These are phyloP conservation scores for Solanum pimpinellifolium DNA, from an alignment of 257 asterid species.

Conservation along the genomic window DNA sequence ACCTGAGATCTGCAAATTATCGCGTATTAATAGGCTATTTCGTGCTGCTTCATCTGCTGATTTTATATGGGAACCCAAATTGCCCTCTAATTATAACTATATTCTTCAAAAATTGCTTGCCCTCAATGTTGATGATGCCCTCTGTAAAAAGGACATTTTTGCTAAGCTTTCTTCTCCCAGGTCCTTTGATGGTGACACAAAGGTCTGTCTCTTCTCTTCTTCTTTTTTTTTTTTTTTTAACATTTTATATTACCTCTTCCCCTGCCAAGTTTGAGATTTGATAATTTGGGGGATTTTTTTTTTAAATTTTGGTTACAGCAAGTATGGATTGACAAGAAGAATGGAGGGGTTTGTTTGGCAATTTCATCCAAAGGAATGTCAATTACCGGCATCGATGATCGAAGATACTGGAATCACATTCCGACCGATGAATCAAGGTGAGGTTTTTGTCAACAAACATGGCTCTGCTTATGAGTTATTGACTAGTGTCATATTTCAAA, in stretches of 20 bases:
- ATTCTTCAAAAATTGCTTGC: conserved; percentile 31
- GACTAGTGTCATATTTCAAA: background rate
- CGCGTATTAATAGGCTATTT: conserved; percentile 51
- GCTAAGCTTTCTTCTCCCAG: conserved; percentile 38
- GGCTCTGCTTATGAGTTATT: background rate
- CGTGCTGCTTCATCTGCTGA: conserved; percentile 77
- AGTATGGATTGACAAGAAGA: conserved; percentile 77
- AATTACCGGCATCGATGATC: conserved; percentile 82
- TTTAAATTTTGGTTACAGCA: conserved; percentile 19
- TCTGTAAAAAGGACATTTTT: conserved; percentile 43
- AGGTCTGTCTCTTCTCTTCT: conserved; percentile 40
- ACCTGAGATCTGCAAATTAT: conserved; percentile 66
- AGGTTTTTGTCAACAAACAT: background rate
- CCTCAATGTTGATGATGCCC: conserved; percentile 7
- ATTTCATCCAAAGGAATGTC: conserved; percentile 64
- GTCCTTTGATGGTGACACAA: conserved; percentile 52
- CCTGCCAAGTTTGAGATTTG: too few species aligned
- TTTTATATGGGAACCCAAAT: conserved; percentile 64
- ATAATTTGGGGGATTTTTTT: too few species aligned
- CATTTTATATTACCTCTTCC: background rate
- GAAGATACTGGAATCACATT: conserved; percentile 83
- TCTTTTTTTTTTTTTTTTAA: background rate
- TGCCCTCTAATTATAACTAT: conserved; percentile 47
- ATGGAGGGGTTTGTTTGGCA: conserved; percentile 67
- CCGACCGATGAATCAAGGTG: conserved; percentile 72